phyloP scores from a whole-genome alignment of 106 monocot genomes.

The Allium cepa region DNA sequence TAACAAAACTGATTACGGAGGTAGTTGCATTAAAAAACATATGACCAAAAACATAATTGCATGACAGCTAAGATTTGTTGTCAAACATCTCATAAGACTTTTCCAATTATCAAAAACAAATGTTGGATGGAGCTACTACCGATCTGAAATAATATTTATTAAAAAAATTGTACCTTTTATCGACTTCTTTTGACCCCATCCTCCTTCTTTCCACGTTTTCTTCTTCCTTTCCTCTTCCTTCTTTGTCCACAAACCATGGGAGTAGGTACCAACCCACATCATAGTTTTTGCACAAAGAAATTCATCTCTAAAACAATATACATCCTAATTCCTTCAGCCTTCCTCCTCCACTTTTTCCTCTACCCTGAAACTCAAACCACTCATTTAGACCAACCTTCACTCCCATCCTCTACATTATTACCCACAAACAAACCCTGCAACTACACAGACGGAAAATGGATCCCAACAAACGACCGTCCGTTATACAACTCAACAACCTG shows the following conservation, averaged over 20 bases:
- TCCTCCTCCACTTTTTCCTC: conserved; percentile 39
- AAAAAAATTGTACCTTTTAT: no score
- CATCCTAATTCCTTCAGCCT: conserved; percentile 26
- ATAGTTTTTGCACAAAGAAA: conserved; percentile 11
- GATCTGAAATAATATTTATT: no score
- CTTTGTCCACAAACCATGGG: background rate
- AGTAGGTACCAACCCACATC: background rate
- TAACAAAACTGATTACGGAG: no score
- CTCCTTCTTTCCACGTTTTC: no score
- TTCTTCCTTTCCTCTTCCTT: background rate
- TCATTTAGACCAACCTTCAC: background rate
- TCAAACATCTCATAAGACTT: no score
- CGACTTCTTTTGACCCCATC: background rate
- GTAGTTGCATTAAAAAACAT: no score
- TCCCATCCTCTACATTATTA: background rate
- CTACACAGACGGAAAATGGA: conserved; percentile 45
- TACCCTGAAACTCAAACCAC: background rate
- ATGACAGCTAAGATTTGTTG: no score
- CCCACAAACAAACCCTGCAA: conserved; percentile 16
- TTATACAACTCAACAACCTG: conserved; percentile 54
- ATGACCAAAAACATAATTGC: no score
- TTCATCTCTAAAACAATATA: conserved; percentile 21
- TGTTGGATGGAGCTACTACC: no score
- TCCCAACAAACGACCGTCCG: conserved; percentile 8
- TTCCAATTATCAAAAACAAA: no score